These are phyloP conservation scores for Amyloporia xantha DNA, from an alignment of 768 basidiomycete species.

Conservation along the genomic window DNA sequence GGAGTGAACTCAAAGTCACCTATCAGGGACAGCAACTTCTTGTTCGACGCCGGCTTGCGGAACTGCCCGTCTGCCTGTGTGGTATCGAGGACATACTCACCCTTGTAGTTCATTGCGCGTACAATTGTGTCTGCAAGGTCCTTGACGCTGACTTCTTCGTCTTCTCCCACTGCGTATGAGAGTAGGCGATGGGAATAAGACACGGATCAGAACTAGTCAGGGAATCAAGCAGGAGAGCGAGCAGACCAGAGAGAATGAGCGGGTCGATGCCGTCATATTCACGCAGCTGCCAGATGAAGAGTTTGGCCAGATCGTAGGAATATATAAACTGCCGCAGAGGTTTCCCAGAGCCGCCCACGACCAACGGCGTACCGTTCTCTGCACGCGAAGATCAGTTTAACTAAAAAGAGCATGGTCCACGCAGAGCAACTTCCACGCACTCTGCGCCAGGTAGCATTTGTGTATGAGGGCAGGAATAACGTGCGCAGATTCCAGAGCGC, in stretches of 20 bases:
- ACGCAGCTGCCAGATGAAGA: constrained; percentile 89
- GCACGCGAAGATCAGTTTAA: constrained; percentile 4
- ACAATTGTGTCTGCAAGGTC: constrained; percentile 89
- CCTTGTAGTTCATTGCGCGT: constrained; percentile 70
- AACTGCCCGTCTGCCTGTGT: constrained; percentile 86
- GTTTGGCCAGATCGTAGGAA: constrained; percentile 87
- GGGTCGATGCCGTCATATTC: constrained; percentile 93
- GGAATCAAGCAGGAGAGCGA: too few species aligned
- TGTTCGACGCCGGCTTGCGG: constrained; percentile 96
- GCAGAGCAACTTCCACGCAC: constrained; percentile 40
- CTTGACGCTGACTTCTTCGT: constrained; percentile 92
- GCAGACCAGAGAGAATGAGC: constrained; percentile 78
- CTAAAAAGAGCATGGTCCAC: too few species aligned
- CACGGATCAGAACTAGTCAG: not conserved
- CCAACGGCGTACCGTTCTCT: constrained; percentile 81
- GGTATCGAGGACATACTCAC: constrained; percentile 77
- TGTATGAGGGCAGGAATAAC: constrained; percentile 94
- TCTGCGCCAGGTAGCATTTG: constrained; percentile 87
- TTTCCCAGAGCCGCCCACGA: constrained; percentile 84
- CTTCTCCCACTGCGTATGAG: constrained; percentile 88
- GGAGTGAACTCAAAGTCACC: constrained; percentile 88
- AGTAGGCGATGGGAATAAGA: constrained; percentile 1
- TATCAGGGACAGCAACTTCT: constrained; percentile 67
- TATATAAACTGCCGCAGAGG: constrained; percentile 96
- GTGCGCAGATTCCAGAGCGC: constrained; percentile 85